phyloP scores from a whole-genome alignment of 495 filamentous ascomycete species.

The Rusavskia elegans region DNA sequence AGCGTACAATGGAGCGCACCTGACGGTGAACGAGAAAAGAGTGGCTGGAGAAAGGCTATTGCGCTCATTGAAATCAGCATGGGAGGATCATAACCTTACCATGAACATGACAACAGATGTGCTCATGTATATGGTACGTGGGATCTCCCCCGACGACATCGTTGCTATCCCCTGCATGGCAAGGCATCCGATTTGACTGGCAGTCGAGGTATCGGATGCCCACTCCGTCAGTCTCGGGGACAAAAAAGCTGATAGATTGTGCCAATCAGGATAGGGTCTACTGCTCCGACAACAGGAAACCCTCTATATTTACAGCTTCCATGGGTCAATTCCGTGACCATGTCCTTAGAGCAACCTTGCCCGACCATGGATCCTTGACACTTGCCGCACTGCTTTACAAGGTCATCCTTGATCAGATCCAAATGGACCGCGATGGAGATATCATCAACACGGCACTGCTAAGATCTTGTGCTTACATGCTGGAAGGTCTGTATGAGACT shows the following conservation, averaged over 20 bases:
- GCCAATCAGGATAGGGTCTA: conserved; percentile 55
- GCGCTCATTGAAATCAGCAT: conserved; percentile 54
- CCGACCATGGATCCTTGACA: conserved; percentile 21
- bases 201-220: too few species aligned
- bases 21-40: conserved; percentile 58
- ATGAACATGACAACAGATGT: conserved; percentile 98
- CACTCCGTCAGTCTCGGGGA: too few species aligned
- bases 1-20: conserved; percentile 22
- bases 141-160: background rate
- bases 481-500: conserved; percentile 78
- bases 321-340: conserved; percentile 82
- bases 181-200: too few species aligned
- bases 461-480: conserved; percentile 73
- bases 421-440: conserved; percentile 81
- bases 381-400: conserved; percentile 60
- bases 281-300: conserved; percentile 50
- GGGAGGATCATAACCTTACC: conserved; percentile 76
- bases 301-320: conserved; percentile 64
- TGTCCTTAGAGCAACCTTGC: conserved; percentile 43
- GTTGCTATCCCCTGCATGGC: too few species aligned
- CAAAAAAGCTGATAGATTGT: background rate
- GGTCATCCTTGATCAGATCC: conserved; percentile 78
- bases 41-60: conserved; percentile 74
- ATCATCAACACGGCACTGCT: conserved; percentile 73
- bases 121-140: conserved; percentile 82